Conservation (phyloP, 2,329 filamentous ascomycete species). For the Paraphaeosphaeria minitans region DNA sequence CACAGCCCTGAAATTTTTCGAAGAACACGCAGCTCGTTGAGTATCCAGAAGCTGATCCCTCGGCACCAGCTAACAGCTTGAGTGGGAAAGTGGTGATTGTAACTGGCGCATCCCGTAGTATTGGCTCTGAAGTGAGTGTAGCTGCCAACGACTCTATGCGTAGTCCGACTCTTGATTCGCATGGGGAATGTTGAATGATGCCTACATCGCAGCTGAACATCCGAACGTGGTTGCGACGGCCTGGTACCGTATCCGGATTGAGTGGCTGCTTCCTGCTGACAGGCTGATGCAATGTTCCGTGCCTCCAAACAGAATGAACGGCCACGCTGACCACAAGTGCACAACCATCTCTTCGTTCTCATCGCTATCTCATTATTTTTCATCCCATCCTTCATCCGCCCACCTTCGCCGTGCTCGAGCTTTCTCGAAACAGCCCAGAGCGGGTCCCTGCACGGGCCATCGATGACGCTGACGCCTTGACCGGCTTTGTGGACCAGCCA, state of each 20-base stretch:
- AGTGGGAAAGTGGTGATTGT: slow-evolving; percentile 48
- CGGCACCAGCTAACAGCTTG: slow-evolving; percentile 35
- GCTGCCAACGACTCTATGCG: too few relatives aligned
- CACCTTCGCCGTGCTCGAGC: neutral
- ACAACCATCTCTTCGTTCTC: neutral
- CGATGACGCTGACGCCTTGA: slow-evolving; percentile 34
- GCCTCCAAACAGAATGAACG: neutral
- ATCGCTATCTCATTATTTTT: neutral
- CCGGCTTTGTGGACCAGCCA: slow-evolving; percentile 33
- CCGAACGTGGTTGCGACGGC: slow-evolving; percentile 26
- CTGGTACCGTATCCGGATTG: slow-evolving; percentile 27
- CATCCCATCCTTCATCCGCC: neutral
- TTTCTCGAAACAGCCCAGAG: slow-evolving; percentile 8
- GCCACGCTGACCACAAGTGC: neutral
- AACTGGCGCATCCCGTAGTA: slow-evolving; percentile 50
- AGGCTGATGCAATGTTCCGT: neutral
- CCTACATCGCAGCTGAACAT: slow-evolving; percentile 27
- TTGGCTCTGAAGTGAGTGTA: slow-evolving; percentile 32
- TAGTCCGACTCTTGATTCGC: neutral
- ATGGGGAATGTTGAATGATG: too few relatives aligned
- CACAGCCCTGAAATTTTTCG: slow-evolving; percentile 22
- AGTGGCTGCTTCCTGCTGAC: neutral
- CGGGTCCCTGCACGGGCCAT: slow-evolving; percentile 29
- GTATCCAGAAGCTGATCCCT: slow-evolving; percentile 50
- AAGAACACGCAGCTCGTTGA: slow-evolving; percentile 37